Evolutionary conservation across 345 rosid species (phyloP), one percentile per base, ranked within the genome.

Genomic region (Bretschneidera sinensis): DNA sequence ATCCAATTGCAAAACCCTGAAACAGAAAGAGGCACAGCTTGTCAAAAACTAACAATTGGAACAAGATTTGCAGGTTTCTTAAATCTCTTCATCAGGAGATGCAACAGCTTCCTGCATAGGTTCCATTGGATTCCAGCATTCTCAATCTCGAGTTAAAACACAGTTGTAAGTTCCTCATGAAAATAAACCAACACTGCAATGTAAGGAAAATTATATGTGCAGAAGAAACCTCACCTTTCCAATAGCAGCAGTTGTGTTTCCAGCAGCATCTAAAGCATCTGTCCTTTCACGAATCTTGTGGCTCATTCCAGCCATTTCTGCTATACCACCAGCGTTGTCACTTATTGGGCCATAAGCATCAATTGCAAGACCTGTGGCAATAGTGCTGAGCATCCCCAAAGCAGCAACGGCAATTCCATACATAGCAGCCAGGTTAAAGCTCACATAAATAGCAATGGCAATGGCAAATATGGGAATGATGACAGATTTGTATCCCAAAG

Each of bases 401-500:
- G 88, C 86, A 58, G 88, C 76, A 28, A 85, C 68, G 0, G 86
- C 82, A n/a, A 85, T 77, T 21, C 92, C 92, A n/a, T 85, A 83
- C 92, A 85, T 85, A 9, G 86, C 84, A 28, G 86, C 92, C 69
- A 83, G 61, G 68, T 86, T 85, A 51, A 85, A 85, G 81, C 92
- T 85, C 51, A 72, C 81, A 25, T 79, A 85, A 21, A 76, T 76
- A 21, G 86, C 78, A 31, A 74, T 13, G 47, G 88, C 88, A 52
- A 85, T 85, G 22, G 86, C 76, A 51, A 89, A 87, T 57, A 89
- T 87, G 24, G 97, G 95, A 39, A 89, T 86, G 62, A 86, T 86
- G 51, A 85, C 89, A 2, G 95, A 89, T 74, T 89, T 89, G 78
- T 86, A 87, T 34, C 97, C 97, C 70, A 89, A 20, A 64, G 86